Evolutionary conservation across 352 stramenopile genomes (phyloP), one percentile per base, ranked within the genome.

Genomic region (Phytophthora kernoviae): DNA sequence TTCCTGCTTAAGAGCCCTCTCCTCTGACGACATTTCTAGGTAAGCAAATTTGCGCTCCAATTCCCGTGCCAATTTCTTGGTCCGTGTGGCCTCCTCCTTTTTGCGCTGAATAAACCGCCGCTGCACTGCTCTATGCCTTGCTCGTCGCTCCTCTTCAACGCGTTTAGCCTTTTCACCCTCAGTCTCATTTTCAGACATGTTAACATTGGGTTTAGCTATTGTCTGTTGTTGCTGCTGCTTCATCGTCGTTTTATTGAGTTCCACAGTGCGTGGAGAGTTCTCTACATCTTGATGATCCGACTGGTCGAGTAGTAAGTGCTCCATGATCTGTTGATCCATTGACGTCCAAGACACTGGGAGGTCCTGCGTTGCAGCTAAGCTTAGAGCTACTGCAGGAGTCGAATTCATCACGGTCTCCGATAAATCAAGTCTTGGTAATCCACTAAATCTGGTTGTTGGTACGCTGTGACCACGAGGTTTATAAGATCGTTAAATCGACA

Each of bases 251-350:
- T 51, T 26, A 20, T 12, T 60, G 30, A 67, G 37, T 52, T 65
- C 65, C 20, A 61, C 45, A 0, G 50, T 74, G 17, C 58, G 20
- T 2, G 57, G 45, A 4, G 45, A 67, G 26, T 12, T 54, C 33
- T 3, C 8, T 32, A 36, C 36, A 49, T 65, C 42, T 18, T 55
- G 36, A 4, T 54, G 20, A 36, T 71, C 49, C 32, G 46, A 62
- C 41, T 63, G 45, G 12, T 70, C 58, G 34, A 81, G 58, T 50
- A 87, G 61, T 45, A 87, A 65, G 39, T 80, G 63, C 62, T 87
- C 77, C 62, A 87, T 84, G 62, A 87, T 84, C 43, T 68, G 65
- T 41, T 87, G 77, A 58, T 87, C 77, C 15, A 64, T 79, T n/a
- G 68, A 57, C 43, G 74, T 82, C 77, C 77, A 87, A 34, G 27